Evolutionary conservation across 1,139 yeast species (phyloP).

Genomic region (Sugiyamaella xylanicola): DNA sequence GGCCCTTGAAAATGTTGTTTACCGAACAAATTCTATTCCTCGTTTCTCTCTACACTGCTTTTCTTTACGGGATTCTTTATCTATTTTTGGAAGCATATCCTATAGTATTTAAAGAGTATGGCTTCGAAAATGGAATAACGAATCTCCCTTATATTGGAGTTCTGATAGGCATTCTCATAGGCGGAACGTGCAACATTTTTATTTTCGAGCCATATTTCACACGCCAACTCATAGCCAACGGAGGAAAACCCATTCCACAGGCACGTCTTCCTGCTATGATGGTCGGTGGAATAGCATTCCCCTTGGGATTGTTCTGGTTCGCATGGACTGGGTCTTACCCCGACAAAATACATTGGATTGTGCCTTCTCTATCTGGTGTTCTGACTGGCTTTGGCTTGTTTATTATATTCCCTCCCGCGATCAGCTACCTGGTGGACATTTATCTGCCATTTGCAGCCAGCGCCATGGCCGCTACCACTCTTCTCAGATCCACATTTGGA

Average conservation of each 20-base stretch:
- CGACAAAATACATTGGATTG: conserved; percentile 72
- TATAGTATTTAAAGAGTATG: conserved; percentile 65
- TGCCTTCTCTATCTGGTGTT: conserved; percentile 70
- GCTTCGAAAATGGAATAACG: conserved; percentile 57
- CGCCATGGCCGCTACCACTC: conserved; percentile 83
- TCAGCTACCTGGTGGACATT: conserved; percentile 76
- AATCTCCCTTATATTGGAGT: conserved; percentile 47
- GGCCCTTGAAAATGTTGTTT: conserved; percentile 70
- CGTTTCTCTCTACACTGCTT: conserved; percentile 74
- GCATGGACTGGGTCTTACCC: conserved; percentile 81
- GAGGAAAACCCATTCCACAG: conserved; percentile 72
- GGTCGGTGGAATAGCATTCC: conserved; percentile 65
- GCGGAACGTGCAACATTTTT: conserved; percentile 14
- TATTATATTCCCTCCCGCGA: conserved; percentile 70
- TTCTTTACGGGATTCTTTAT: conserved; percentile 81
- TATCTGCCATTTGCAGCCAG: conserved; percentile 81
- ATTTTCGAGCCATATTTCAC: conserved; percentile 40
- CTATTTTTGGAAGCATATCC: conserved; percentile 80
- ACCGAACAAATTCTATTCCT: conserved; percentile 73
- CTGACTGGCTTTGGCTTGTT: conserved; percentile 74
- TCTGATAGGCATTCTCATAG: conserved; percentile 51
- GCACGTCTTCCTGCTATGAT: conserved; percentile 74
- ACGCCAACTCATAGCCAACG: conserved; percentile 48
- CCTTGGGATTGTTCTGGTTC: conserved; percentile 78
- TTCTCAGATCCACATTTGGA: conserved; percentile 72